A percentile compares a stretch with the other conserved stretches of the same genome.
Evolutionary conservation across 2,329 filamentous ascomycete species (phyloP).

Genomic region (Massarina eburnea): DNA sequence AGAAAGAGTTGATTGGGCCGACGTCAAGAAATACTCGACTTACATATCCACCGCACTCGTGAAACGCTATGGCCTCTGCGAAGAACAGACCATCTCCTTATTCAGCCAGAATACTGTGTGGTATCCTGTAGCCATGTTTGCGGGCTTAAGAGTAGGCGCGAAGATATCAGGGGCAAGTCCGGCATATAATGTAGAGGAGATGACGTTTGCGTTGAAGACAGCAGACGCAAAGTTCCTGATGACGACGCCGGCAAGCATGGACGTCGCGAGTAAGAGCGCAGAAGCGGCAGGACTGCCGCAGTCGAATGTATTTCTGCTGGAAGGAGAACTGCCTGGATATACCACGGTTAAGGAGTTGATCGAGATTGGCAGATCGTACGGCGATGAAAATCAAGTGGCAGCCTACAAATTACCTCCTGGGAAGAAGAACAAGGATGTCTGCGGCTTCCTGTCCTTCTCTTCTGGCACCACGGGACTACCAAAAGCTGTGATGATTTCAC

Average conservation of each 20-base stretch:
- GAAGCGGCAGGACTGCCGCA: constrained; percentile 56
- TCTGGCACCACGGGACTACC: constrained; percentile 42
- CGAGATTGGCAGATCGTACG: constrained; percentile 46
- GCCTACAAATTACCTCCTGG: constrained; percentile 54
- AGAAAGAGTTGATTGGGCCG: constrained; percentile 59
- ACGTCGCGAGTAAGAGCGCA: constrained; percentile 58
- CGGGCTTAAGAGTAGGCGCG: constrained; percentile 56
- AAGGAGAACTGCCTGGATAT: constrained; percentile 55
- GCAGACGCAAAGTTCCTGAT: constrained; percentile 60
- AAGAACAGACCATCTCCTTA: constrained; percentile 60
- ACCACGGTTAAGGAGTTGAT: constrained; percentile 52
- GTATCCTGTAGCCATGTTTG: constrained; percentile 66
- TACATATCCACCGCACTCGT: constrained; percentile 63
- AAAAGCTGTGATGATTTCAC: constrained; percentile 41
- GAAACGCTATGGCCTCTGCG: constrained; percentile 55
- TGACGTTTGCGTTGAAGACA: constrained; percentile 64
- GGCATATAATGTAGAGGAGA: constrained; percentile 68
- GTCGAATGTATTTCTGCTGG: constrained; percentile 59
- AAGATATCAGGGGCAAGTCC: constrained; percentile 64
- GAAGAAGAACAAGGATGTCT: constrained; percentile 59
- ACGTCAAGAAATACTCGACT: constrained; percentile 60
- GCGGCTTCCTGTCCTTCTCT: constrained; percentile 50
- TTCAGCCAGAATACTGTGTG: constrained; percentile 68
- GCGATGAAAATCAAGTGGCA: constrained; percentile 47
- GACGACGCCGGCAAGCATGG: constrained; percentile 57